A percentile compares a stretch with the other conserved stretches of the same genome.
phyloP scores from a whole-genome alignment of 192 early-diverging fungal genomes.

The Podila epigama region DNA sequence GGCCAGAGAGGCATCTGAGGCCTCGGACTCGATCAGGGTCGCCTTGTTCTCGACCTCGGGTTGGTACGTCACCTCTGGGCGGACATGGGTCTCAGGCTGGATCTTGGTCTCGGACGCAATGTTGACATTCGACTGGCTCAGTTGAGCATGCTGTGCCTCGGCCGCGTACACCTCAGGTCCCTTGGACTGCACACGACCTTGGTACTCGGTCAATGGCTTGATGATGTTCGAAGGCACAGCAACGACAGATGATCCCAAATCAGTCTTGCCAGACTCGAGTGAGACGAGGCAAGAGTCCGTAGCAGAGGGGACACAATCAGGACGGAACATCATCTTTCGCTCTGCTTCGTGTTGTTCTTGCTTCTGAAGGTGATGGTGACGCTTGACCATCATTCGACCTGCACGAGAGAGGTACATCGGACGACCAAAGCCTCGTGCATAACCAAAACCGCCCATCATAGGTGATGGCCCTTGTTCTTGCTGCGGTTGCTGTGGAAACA shows the following conservation, averaged over 20 bases:
- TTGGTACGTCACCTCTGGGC: slow-evolving; percentile 24
- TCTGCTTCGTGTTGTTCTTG: not conserved
- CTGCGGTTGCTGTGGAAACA: not conserved
- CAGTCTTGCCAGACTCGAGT: slow-evolving; percentile 1
- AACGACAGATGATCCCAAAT: slow-evolving; percentile 24
- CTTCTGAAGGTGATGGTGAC: not conserved
- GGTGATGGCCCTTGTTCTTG: not conserved
- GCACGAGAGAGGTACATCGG: not conserved
- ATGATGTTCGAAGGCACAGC: slow-evolving; percentile 8
- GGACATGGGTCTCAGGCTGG: slow-evolving; percentile 25
- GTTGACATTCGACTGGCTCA: slow-evolving; percentile 13
- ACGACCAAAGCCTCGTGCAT: not conserved
- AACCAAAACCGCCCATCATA: not conserved
- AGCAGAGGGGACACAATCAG: slow-evolving; percentile 13
- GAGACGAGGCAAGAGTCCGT: slow-evolving; percentile 9
- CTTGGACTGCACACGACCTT: slow-evolving; percentile 18
- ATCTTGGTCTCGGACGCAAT: slow-evolving; percentile 18
- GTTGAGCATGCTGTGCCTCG: not conserved
- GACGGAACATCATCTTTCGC: not conserved
- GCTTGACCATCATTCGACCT: not conserved
- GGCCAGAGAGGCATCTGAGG: not conserved
- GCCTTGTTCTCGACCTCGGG: slow-evolving; percentile 32
- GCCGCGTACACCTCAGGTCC: slow-evolving; percentile 14
- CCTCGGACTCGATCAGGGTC: slow-evolving; percentile 11
- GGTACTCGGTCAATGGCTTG: slow-evolving; percentile 29